phyloP scores from a whole-genome alignment of 2,329 filamentous ascomycete species.

The Colletotrichum sp. region DNA sequence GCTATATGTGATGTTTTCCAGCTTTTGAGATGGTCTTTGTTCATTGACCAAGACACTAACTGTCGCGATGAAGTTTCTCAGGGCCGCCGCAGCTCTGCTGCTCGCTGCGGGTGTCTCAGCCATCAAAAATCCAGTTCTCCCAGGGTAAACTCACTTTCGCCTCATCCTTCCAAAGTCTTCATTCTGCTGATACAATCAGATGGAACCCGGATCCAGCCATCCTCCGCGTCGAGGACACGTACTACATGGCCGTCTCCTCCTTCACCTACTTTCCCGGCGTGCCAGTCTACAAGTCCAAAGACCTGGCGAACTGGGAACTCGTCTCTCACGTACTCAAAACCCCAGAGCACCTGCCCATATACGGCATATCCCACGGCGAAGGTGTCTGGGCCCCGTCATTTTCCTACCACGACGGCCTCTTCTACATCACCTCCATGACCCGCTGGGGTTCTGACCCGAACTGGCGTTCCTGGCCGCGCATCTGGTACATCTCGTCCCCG shows the following conservation, averaged over 20 bases:
- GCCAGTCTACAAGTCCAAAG: slow-evolving; percentile 40
- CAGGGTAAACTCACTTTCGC: neutral
- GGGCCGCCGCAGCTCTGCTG: neutral
- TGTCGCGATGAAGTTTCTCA: slow-evolving; percentile 7
- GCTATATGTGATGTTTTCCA: neutral
- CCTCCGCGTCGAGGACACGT: slow-evolving; percentile 2
- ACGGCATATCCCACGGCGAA: slow-evolving; percentile 1
- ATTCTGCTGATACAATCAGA: neutral
- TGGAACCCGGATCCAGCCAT: slow-evolving; percentile 16
- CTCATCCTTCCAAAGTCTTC: neutral
- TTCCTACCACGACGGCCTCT: slow-evolving; percentile 30
- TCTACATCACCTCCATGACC: slow-evolving; percentile 33
- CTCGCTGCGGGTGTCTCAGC: slow-evolving; percentile 1
- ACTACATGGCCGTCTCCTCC: slow-evolving; percentile 1
- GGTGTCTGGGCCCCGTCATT: slow-evolving; percentile 21
- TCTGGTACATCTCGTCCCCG: slow-evolving; percentile 26
- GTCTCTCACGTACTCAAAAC: slow-evolving; percentile 1
- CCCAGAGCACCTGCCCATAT: neutral
- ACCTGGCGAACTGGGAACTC: slow-evolving; percentile 22
- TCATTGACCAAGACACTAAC: neutral
- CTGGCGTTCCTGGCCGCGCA: slow-evolving; percentile 40
- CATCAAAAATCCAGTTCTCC: slow-evolving; percentile 15
- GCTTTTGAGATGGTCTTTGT: neutral
- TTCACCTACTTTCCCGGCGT: slow-evolving; percentile 61
- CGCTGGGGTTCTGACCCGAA: slow-evolving; percentile 39